phyloP scores from a whole-genome alignment of 345 rosid species.

The Linum tenue region DNA sequence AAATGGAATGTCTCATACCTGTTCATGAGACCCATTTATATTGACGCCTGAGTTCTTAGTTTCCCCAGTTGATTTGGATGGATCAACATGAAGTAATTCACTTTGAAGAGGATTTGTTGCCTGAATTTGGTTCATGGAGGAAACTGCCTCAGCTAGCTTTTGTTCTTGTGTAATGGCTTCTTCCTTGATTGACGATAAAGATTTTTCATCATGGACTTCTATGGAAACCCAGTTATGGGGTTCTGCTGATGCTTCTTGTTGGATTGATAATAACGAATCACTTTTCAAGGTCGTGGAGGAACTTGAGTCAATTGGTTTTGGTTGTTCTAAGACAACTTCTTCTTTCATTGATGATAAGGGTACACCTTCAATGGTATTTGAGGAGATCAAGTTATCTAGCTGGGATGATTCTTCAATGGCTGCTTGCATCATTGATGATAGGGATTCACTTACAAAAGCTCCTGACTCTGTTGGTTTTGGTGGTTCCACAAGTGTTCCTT shows the following conservation, averaged over 20 bases:
- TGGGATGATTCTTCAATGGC: background rate
- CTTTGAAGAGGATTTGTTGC: background rate
- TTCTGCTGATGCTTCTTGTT: constrained; percentile 10
- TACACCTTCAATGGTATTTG: background rate
- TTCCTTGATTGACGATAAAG: background rate
- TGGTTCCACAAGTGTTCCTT: too few species aligned
- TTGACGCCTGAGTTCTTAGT: background rate
- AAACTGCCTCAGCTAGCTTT: background rate
- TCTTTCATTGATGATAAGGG: background rate
- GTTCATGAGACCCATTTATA: background rate
- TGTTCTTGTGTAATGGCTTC: background rate
- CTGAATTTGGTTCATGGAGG: background rate
- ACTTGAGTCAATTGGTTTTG: background rate
- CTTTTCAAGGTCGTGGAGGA: constrained; percentile 11
- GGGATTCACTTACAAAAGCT: constrained; percentile 8
- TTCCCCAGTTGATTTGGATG: background rate
- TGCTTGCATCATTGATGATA: constrained; percentile 7
- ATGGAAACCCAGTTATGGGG: constrained; percentile 5
- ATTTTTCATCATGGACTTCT: constrained; percentile 7
- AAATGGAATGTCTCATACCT: background rate
- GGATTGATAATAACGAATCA: constrained; percentile 12
- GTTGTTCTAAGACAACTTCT: background rate
- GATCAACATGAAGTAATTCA: background rate
- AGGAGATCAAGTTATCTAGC: background rate
- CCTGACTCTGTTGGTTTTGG: background rate